phyloP scores from a whole-genome alignment of 352 stramenopile species.

The Globisporangium spiculum region DNA sequence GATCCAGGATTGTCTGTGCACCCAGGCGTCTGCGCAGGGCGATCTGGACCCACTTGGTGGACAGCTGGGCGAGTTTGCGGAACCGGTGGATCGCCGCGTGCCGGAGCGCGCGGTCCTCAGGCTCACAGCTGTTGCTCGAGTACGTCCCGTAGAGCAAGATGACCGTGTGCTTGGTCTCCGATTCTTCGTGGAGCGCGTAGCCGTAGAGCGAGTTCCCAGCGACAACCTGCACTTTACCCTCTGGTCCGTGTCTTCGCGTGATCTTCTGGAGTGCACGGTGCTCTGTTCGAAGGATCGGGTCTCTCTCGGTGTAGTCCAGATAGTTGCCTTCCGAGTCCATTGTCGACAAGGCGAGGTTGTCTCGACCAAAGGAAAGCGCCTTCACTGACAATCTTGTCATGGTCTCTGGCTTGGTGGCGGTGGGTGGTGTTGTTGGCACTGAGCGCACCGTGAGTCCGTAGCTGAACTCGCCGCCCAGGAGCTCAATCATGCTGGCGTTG shows the following conservation, averaged over 20 bases:
- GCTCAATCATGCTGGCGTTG: slow-evolving; percentile 29
- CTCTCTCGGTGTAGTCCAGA: slow-evolving; percentile 24
- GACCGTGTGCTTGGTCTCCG: slow-evolving; percentile 16
- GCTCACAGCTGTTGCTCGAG: not conserved
- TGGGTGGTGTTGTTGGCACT: slow-evolving; percentile 3
- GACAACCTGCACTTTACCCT: slow-evolving; percentile 2
- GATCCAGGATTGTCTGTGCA: slow-evolving; percentile 13
- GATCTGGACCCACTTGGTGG: slow-evolving; percentile 21
- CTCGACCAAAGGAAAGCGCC: slow-evolving; percentile 19
- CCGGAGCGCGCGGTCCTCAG: slow-evolving; percentile 6
- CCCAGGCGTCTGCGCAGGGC: slow-evolving; percentile 13
- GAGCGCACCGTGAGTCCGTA: slow-evolving; percentile 26
- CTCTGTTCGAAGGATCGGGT: not conserved
- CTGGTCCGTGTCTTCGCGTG: not conserved
- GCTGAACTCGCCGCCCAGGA: slow-evolving; percentile 23
- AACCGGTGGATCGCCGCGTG: slow-evolving; percentile 15
- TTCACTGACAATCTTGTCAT: slow-evolving; percentile 19
- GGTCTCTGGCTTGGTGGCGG: not conserved
- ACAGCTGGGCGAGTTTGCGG: slow-evolving; percentile 17
- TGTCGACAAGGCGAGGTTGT: slow-evolving; percentile 7
- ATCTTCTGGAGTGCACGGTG: slow-evolving; percentile 21
- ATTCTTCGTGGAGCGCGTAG: slow-evolving; percentile 26
- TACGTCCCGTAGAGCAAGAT: slow-evolving; percentile 23
- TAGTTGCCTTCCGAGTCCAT: slow-evolving; percentile 17
- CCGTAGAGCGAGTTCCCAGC: slow-evolving; percentile 15